phyloP scores from a whole-genome alignment of 1,139 yeast genomes.

The Nakaseomyces nivariensis region DNA sequence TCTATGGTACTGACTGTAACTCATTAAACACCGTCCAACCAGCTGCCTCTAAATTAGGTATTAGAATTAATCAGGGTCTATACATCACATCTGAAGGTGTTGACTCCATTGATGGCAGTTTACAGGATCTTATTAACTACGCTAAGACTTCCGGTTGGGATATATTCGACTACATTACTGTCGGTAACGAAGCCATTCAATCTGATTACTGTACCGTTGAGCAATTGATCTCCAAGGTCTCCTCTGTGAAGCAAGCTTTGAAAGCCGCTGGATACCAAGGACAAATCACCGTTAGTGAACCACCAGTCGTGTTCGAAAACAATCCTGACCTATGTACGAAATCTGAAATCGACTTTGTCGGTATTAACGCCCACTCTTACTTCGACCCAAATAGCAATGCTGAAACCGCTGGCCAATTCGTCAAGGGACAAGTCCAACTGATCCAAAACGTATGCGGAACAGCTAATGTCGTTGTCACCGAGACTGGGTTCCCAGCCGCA shows the following conservation, averaged over 20 bases:
- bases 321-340: slow-evolving; percentile 59
- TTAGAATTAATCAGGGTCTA: slow-evolving; percentile 75
- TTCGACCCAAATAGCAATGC: slow-evolving; percentile 59
- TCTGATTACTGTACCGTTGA: slow-evolving; percentile 48
- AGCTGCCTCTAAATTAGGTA: slow-evolving; percentile 47
- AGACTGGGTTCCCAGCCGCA: slow-evolving; percentile 80
- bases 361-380: slow-evolving; percentile 80
- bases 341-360: slow-evolving; percentile 66
- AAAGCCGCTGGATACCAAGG: slow-evolving; percentile 70
- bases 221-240: slow-evolving; percentile 53
- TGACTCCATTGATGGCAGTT: slow-evolving; percentile 54
- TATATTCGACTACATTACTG: slow-evolving; percentile 59
- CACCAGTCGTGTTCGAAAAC: slow-evolving; percentile 61
- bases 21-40: slow-evolving; percentile 59
- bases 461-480: slow-evolving; percentile 49
- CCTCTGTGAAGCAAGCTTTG: slow-evolving; percentile 49
- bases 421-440: slow-evolving; percentile 47
- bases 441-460: slow-evolving; percentile 45
- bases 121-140: slow-evolving; percentile 42
- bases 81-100: slow-evolving; percentile 62
- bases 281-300: slow-evolving; percentile 71
- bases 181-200: slow-evolving; percentile 81
- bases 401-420: slow-evolving; percentile 60
- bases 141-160: slow-evolving; percentile 52
- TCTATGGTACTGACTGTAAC: slow-evolving; percentile 81